Evolutionary conservation across 768 basidiomycete species (phyloP), one percentile per base, ranked within the genome.

Genomic region (Gymnopilus dilepis): DNA sequence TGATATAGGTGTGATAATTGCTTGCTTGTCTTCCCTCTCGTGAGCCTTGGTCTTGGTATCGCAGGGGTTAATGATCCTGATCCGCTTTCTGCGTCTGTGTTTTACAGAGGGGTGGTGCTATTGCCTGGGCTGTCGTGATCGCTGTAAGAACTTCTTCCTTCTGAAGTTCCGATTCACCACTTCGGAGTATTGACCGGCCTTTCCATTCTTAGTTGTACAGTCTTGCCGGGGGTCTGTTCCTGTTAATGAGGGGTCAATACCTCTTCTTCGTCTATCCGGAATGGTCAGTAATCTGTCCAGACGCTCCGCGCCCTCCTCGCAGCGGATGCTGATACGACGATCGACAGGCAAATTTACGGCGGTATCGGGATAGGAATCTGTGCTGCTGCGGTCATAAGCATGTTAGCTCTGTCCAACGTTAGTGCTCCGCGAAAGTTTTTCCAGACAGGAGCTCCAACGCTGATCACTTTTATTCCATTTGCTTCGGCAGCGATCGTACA

Each of bases 1-100:
- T 47, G 37, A 53, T 57, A 30, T 59, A 90, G 89, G 89, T 92
- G 89, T 79, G 89, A 91, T 78, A 90, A 90, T 75, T 92, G 89
- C 76, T 78, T 90, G 60, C 84, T 91, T 60, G 77, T 90, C 61
- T 78, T 92, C 61, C 89, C 89, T 70, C 80, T 91, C 75, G 90
- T 89, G 69, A 71, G 87, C 71, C 51, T 65, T 67, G 47, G 12
- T 61, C 56, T 58, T 48, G 54, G 59, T 59, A 52, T 63, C 34
- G 55, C 60, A 58, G 63, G 62, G 66, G 64, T 41, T 60, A 61
- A 37, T 52, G 37, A 62, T 66, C 42, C 66, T 77, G 70, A 76
- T 71, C 70, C 65, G 71, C 67, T 61, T 60, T 73, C 61, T 68
- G 64, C 64, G 69, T 60, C 68, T 69, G 61, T 61, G 58, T 64